Evolutionary conservation across 306 rosid species (phyloP).

Genomic region (Gynostemma pentaphyllum): DNA sequence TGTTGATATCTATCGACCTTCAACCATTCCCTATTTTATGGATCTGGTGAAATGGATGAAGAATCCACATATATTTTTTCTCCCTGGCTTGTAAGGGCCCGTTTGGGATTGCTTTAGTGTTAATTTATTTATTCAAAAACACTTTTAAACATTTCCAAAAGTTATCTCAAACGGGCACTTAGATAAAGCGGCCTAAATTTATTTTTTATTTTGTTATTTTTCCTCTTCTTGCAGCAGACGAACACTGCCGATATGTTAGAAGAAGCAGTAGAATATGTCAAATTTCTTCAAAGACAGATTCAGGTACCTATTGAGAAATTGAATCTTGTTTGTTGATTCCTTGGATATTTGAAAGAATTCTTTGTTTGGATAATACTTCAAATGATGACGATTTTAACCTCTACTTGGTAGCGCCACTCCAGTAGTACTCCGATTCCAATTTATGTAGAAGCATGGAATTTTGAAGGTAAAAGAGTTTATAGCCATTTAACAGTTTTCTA

Average conservation of each 20-base stretch:
- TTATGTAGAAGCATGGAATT: not conserved
- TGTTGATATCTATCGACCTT: not conserved
- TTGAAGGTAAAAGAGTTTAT: too few relatives aligned
- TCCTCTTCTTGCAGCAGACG: conserved; percentile 55
- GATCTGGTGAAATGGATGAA: not conserved
- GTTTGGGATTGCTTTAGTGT: too few relatives aligned
- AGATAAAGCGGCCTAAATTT: too few relatives aligned
- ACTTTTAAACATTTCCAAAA: too few relatives aligned
- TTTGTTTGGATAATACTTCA: not conserved
- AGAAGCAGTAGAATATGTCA: conserved; percentile 87
- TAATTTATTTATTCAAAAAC: too few relatives aligned
- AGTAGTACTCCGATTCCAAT: not conserved
- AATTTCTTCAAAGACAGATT: conserved; percentile 73
- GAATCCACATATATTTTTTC: too few relatives aligned
- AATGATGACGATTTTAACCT: not conserved
- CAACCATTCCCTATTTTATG: not conserved
- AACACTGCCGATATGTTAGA: conserved; percentile 91
- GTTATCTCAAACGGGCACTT: too few relatives aligned
- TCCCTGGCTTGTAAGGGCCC: not conserved
- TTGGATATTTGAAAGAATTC: not conserved
- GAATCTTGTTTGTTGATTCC: not conserved
- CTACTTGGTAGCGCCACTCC: not conserved
- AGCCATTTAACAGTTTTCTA: too few relatives aligned
- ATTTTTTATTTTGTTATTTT: not conserved
- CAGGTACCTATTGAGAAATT: conserved; percentile 35